Base-by-base conservation (phyloP, 2,329 filamentous ascomycete species). In the Dothideomycetidae sp. region DNA sequence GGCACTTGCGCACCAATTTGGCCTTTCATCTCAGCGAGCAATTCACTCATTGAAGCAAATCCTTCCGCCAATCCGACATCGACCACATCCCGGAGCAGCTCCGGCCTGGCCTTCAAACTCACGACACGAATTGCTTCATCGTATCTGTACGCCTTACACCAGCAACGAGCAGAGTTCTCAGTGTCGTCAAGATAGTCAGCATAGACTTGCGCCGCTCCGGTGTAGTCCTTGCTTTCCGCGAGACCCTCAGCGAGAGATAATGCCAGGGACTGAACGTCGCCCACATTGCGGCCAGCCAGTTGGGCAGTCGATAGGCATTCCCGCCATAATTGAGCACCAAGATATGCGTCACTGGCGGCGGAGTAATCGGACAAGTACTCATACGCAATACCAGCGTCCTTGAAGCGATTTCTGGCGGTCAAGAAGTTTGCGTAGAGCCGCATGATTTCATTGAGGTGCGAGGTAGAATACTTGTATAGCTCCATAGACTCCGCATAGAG, bases 101-200 rank as follows among this genome's bases (percentile, higher is more conserved):
- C 64, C 0, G 71, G 60, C 11, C 73, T 69, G 2, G 62, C 60
- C 43, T 73, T 70, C 3, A 78, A 67, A 3, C 72, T 70, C 23
- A 81, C 69, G 15, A 92, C 64, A 21, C 86, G 82, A 48, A 86
- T 75, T n/a, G 90, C 90, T 49, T 93, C 83, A 33, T 80, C 73
- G 55, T 94, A 98, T 49, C 76, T 73, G 51, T 84, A 85, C 34
- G 81, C 88, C 53, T 80, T 83, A 68, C 90, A 96, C 36, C 93
- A 73, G 21, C 78, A 74, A n/a, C 70, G 71, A 33, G 82, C 72
- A 10, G 85, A 82, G 3, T 64, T 65, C 30, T 78, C 68, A 39
- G 84, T 60, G 29, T 88, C 81, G 40, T 66, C 59, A 21, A 94
- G 75, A 56, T 96, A 81, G 39, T 94, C 84, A 4, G 79, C 64